Percentiles rank a stretch among this genome's conserved stretches.
Conservation (phyloP, 148 eudicot species). For the Persicaria tinctoria region DNA sequence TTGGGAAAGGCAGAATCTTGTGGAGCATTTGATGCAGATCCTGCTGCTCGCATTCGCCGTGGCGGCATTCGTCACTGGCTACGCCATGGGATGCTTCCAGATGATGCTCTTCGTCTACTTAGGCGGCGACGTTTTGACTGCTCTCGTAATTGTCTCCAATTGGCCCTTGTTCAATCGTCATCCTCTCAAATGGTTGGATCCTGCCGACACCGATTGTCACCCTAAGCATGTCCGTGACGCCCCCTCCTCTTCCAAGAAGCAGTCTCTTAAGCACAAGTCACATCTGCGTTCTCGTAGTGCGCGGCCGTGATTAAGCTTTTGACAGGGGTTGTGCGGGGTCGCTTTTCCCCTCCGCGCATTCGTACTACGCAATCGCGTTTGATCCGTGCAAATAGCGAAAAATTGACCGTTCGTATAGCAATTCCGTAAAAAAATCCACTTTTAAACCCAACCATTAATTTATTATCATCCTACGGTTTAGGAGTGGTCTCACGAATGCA, state of each 20-base stretch:
- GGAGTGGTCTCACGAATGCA: no score
- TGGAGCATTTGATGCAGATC: slow-evolving; percentile 80
- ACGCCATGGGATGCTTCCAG: slow-evolving; percentile 55
- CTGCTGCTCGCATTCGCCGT: slow-evolving; percentile 47
- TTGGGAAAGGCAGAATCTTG: slow-evolving; percentile 95
- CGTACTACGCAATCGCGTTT: no score
- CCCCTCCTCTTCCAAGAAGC: slow-evolving; percentile 12
- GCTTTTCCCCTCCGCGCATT: no score
- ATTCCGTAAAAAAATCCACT: no score
- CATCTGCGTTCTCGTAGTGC: no score
- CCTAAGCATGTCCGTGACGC: slow-evolving; percentile 50
- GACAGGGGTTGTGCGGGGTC: no score
- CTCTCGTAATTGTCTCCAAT: slow-evolving; percentile 65
- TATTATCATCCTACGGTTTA: no score
- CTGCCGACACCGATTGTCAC: slow-evolving; percentile 54
- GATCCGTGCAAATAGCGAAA: no score
- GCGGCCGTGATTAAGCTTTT: no score
- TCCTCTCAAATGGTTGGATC: slow-evolving; percentile 79
- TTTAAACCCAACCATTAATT: no score
- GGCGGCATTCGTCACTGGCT: slow-evolving; percentile 51
- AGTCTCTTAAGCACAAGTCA: slow-evolving; percentile 11
- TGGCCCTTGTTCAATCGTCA: slow-evolving; percentile 75
- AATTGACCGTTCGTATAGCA: no score
- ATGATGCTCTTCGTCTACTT: slow-evolving; percentile 57
- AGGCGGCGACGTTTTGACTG: slow-evolving; percentile 61